A percentile compares a stretch with the other conserved stretches of the same genome.
Conservation (phyloP, 352 stramenopile genomes). For the Albugo laibachii region DNA sequence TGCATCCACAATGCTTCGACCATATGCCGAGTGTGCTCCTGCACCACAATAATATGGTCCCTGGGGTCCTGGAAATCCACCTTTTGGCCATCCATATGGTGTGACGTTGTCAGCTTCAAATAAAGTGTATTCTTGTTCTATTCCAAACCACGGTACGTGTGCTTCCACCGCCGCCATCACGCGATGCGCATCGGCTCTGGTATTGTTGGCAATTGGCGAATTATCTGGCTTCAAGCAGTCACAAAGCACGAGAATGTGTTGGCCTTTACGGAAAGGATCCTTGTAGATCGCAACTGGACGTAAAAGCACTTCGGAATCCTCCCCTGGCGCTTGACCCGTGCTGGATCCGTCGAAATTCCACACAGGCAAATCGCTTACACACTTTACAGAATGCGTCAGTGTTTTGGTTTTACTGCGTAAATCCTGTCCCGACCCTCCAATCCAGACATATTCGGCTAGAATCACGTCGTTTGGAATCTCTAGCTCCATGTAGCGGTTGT, state of each 20-base stretch:
- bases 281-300: slow-evolving; percentile 85
- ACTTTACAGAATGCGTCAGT: slow-evolving; percentile 42
- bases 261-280: slow-evolving; percentile 88
- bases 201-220: slow-evolving; percentile 85
- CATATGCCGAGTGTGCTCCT: slow-evolving; percentile 91
- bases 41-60: slow-evolving; percentile 88
- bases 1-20: slow-evolving; percentile 86
- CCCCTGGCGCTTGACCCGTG: slow-evolving; percentile 90
- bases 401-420: slow-evolving; percentile 89
- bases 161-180: slow-evolving; percentile 42
- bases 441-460: slow-evolving; percentile 91
- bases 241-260: slow-evolving; percentile 95
- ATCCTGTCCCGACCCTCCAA: slow-evolving; percentile 84
- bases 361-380: slow-evolving; percentile 73
- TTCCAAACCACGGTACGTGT: slow-evolving; percentile 85
- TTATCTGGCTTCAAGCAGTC: slow-evolving; percentile 92
- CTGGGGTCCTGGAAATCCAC: slow-evolving; percentile 76
- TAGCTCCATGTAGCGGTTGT: slow-evolving; percentile 62
- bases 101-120: slow-evolving; percentile 79
- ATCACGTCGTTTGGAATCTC: slow-evolving; percentile 20
- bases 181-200: slow-evolving; percentile 45
- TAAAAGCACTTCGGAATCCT: slow-evolving; percentile 94
- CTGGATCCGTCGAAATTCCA: slow-evolving; percentile 98
- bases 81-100: slow-evolving; percentile 83
- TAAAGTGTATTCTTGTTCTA: slow-evolving; percentile 96